phyloP scores from a whole-genome alignment of 2,329 filamentous ascomycete species.

The Onygenales sp. region DNA sequence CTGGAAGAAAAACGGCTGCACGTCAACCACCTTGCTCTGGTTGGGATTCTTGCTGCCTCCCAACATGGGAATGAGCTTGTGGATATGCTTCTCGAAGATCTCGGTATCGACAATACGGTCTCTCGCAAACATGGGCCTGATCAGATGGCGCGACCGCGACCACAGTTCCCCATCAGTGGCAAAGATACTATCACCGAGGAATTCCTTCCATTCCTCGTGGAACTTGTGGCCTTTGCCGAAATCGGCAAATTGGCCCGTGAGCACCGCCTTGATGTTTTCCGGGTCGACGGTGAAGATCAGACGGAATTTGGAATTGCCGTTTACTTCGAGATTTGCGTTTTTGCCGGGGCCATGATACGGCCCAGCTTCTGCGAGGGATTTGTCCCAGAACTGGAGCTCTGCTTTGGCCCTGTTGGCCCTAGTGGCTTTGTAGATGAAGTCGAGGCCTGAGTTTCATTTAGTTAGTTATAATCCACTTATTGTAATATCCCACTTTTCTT shows the following conservation, averaged over 20 bases:
- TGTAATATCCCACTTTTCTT: background rate
- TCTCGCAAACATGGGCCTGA: slow-evolving; percentile 78
- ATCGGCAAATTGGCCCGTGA: slow-evolving; percentile 78
- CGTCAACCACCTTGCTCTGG: slow-evolving; percentile 48
- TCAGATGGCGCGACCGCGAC: slow-evolving; percentile 73
- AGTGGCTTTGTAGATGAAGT: slow-evolving; percentile 53
- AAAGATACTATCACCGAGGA: slow-evolving; percentile 78
- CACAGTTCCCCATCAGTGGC: slow-evolving; percentile 71
- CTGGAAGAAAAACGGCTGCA: slow-evolving; percentile 69
- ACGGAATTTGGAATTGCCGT: slow-evolving; percentile 32
- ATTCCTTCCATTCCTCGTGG: slow-evolving; percentile 64
- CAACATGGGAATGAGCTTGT: slow-evolving; percentile 61
- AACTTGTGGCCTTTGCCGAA: slow-evolving; percentile 73
- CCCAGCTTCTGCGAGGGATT: slow-evolving; percentile 35
- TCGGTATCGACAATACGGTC: slow-evolving; percentile 76
- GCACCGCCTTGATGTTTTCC: slow-evolving; percentile 82
- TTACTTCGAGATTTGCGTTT: slow-evolving; percentile 58
- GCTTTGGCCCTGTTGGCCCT: slow-evolving; percentile 42
- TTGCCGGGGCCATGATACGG: slow-evolving; percentile 29
- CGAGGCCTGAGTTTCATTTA: slow-evolving; percentile 45
- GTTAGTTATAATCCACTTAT: slow-evolving; percentile 5
- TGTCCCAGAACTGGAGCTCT: slow-evolving; percentile 54
- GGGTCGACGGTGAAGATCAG: slow-evolving; percentile 69
- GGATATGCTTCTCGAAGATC: slow-evolving; percentile 71
- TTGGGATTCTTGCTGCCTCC: slow-evolving; percentile 33